These are phyloP conservation scores for Sphaerostilbella broomeana DNA, from an alignment of 2,329 filamentous ascomycete genomes.

Conservation along the genomic window DNA sequence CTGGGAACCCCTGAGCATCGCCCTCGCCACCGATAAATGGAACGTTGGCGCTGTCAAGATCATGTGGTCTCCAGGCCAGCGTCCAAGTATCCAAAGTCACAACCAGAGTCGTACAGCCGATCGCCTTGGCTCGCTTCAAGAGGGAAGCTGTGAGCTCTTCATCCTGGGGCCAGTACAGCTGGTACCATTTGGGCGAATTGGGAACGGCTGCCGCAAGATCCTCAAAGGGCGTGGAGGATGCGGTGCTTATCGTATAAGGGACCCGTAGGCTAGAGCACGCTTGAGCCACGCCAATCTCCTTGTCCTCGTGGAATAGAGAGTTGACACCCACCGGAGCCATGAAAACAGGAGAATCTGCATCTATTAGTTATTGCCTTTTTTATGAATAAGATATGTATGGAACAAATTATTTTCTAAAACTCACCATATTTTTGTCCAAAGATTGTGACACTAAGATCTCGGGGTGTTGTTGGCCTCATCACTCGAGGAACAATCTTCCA, in stretches of 20 bases:
- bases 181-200: conserved; percentile 59
- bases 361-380: neutral
- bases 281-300: conserved; percentile 56
- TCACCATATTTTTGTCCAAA: conserved; percentile 44
- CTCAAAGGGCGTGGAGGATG: conserved; percentile 56
- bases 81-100: conserved; percentile 68
- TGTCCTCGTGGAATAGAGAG: conserved; percentile 57
- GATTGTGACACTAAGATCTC: conserved; percentile 45
- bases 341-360: conserved; percentile 37
- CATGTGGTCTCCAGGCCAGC: conserved; percentile 61
- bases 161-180: conserved; percentile 66
- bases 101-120: conserved; percentile 59
- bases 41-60: conserved; percentile 57
- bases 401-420: neutral
- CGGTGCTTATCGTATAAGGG: conserved; percentile 63
- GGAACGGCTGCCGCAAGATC: conserved; percentile 55
- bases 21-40: conserved; percentile 56
- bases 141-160: conserved; percentile 60
- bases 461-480: conserved; percentile 35
- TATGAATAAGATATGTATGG: neutral
- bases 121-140: conserved; percentile 52
- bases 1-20: conserved; percentile 55
- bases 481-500: conserved; percentile 48
- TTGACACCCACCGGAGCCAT: conserved; percentile 67
- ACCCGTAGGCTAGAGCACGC: conserved; percentile 54